Conservation (phyloP, 129 eudicot genomes). For the Tagetes patula region DNA sequence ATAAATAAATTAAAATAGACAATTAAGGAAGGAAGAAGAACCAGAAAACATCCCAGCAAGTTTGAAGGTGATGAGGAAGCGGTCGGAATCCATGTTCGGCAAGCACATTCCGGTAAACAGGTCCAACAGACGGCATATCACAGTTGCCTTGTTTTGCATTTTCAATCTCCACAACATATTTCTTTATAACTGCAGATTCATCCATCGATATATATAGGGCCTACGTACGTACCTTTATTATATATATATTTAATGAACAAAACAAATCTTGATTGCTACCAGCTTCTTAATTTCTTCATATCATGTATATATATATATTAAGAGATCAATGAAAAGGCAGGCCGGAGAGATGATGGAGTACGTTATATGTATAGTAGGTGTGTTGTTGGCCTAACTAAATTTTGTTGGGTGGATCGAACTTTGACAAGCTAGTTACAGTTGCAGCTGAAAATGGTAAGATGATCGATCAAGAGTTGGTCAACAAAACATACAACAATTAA, state of each 20-base stretch:
- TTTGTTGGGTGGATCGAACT: neutral
- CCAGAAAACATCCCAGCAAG: slow-evolving; percentile 95
- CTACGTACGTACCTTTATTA: neutral
- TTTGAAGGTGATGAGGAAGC: slow-evolving; percentile 40
- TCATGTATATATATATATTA: neutral
- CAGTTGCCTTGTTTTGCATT: slow-evolving; percentile 41
- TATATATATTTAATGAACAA: too few species aligned
- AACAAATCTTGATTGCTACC: too few species aligned
- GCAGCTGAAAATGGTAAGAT: too few species aligned
- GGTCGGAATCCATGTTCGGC: slow-evolving; percentile 83
- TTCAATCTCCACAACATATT: slow-evolving; percentile 72
- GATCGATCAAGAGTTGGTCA: neutral
- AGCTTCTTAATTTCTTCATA: too few species aligned
- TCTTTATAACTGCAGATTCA: slow-evolving; percentile 11
- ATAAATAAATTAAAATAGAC: neutral
- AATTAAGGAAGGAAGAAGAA: slow-evolving; percentile 4
- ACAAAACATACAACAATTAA: neutral
- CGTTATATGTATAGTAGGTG: too few species aligned
- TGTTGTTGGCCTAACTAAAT: slow-evolving; percentile 7
- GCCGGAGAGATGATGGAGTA: neutral
- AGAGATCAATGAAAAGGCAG: too few species aligned
- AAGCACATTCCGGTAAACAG: slow-evolving; percentile 78
- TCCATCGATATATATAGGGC: too few species aligned
- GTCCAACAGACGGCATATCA: slow-evolving; percentile 65
- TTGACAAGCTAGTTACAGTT: neutral